Evolutionary conservation across 140 eudicot species (phyloP).

Genomic region (Stevia rebaudiana): DNA sequence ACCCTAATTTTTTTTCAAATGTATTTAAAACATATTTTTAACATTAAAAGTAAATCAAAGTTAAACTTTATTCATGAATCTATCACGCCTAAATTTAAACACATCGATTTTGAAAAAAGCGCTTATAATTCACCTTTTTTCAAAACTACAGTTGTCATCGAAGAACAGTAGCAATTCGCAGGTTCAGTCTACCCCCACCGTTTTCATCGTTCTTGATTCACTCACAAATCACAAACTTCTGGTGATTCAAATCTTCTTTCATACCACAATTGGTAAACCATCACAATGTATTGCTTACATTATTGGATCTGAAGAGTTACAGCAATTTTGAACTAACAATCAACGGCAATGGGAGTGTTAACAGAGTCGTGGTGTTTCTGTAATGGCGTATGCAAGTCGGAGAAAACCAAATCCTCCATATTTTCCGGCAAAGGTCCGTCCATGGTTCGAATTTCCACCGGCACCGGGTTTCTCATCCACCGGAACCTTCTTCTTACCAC

Average conservation of each 20-base stretch:
- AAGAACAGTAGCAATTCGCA: neutral
- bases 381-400: conserved; percentile 85
- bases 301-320: conserved; percentile 29
- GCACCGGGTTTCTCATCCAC: conserved; percentile 85
- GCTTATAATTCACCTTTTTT: neutral
- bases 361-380: conserved; percentile 88
- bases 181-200: neutral
- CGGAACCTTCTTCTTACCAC: conserved; percentile 75
- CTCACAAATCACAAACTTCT: conserved; percentile 14
- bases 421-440: conserved; percentile 63
- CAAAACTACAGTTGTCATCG: conserved; percentile 15
- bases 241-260: neutral
- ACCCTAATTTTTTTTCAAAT: too few species aligned
- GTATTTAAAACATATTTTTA: too few species aligned
- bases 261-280: conserved; percentile 13
- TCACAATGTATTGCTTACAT: neutral
- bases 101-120: neutral
- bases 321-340: neutral
- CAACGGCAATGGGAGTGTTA: conserved; percentile 61
- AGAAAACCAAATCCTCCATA: conserved; percentile 68
- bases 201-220: neutral
- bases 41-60: neutral
- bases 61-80: neutral
- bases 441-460: conserved; percentile 52
- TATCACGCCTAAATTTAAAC: conserved; percentile 7